phyloP scores from a whole-genome alignment of 768 basidiomycete species.

The Suillus subluteus region DNA sequence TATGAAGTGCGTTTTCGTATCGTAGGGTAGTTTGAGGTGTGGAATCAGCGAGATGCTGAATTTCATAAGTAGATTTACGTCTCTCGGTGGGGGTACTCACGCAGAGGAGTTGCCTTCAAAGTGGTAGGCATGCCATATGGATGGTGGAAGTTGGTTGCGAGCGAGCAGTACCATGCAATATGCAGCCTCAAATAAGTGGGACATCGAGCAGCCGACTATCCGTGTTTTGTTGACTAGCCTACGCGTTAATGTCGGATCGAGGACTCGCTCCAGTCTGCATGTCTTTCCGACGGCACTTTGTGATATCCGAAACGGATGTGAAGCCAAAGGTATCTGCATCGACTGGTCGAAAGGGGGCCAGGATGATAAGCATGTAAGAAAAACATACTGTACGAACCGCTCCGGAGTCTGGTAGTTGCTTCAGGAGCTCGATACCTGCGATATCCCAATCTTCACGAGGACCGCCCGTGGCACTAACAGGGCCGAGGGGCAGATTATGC shows the following conservation, averaged over 20 bases:
- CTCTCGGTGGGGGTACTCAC: neutral
- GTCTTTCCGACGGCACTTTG: constrained; percentile 15
- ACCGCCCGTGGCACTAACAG: constrained; percentile 29
- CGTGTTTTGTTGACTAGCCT: constrained; percentile 18
- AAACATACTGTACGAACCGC: constrained; percentile 17
- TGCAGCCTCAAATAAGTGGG: constrained; percentile 27
- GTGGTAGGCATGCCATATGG: constrained; percentile 1
- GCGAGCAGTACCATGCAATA: constrained; percentile 23
- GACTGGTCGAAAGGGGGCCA: neutral
- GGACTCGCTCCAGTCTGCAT: constrained; percentile 12
- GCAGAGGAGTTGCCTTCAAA: constrained; percentile 5
- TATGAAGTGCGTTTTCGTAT: neutral
- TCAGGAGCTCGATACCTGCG: constrained; percentile 19
- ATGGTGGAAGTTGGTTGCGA: constrained; percentile 3
- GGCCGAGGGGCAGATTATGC: constrained; percentile 30
- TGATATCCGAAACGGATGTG: constrained; percentile 14
- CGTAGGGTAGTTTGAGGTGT: neutral
- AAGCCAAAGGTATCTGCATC: neutral
- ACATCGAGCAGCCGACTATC: constrained; percentile 16
- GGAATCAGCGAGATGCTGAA: constrained; percentile 4
- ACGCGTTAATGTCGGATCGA: constrained; percentile 15
- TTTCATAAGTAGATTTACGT: neutral
- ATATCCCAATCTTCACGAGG: constrained; percentile 22
- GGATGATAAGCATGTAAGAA: neutral
- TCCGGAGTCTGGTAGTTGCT: constrained; percentile 15